Evolutionary conservation across 176 grass and related monocot genomes (phyloP).

Genomic region (Zoysia pacifica): DNA sequence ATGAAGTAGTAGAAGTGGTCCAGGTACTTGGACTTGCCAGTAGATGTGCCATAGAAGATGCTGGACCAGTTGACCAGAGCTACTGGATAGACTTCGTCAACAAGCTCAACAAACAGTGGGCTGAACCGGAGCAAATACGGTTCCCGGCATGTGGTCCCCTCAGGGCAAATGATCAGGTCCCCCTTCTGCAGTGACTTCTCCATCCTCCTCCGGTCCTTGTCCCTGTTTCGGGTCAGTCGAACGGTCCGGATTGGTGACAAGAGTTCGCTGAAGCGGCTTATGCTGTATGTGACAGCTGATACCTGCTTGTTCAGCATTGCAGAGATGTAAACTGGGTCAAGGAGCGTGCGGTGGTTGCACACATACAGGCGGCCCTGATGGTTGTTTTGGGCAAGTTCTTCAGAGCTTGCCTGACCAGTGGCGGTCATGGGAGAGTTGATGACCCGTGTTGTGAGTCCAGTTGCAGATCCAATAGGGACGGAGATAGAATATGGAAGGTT

Average conservation of each 20-base stretch:
- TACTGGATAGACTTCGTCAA: conserved; percentile 58
- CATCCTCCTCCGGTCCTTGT: conserved; percentile 66
- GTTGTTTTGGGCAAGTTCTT: background rate
- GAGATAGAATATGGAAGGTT: conserved; percentile 57
- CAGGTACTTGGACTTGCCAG: conserved; percentile 52
- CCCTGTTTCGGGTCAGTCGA: conserved; percentile 58
- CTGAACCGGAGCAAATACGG: conserved; percentile 79
- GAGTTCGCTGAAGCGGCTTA: conserved; percentile 67
- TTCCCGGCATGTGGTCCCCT: conserved; percentile 91
- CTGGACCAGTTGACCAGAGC: conserved; percentile 50
- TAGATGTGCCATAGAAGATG: conserved; percentile 86
- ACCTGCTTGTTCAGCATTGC: conserved; percentile 60
- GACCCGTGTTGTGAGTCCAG: conserved; percentile 52
- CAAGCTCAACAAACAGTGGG: conserved; percentile 58
- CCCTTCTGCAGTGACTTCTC: conserved; percentile 44
- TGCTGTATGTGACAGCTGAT: conserved; percentile 62
- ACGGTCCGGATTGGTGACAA: conserved; percentile 73
- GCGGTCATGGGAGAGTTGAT: background rate
- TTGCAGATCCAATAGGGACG: conserved; percentile 29
- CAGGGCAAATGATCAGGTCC: conserved; percentile 77
- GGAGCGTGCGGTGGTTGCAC: conserved; percentile 87
- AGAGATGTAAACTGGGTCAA: conserved; percentile 78
- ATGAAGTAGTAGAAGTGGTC: conserved; percentile 84
- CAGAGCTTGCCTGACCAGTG: background rate
- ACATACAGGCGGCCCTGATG: conserved; percentile 51